Conservation (phyloP, 2,329 filamentous ascomycete species). For the Nemania abortiva region DNA sequence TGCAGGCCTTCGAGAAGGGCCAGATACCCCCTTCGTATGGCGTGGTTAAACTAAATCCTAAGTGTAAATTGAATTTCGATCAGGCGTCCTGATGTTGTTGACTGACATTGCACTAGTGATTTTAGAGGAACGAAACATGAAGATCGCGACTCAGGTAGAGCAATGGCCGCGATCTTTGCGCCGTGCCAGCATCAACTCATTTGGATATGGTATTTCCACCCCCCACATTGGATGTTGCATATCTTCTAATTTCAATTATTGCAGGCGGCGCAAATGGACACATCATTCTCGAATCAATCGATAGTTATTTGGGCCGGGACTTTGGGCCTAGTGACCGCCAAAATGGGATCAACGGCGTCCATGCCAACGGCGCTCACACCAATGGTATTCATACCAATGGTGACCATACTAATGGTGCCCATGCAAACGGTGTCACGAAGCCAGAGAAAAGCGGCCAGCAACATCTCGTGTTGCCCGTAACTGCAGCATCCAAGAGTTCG, state of each 20-base stretch:
- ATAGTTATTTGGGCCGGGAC: constrained; percentile 1
- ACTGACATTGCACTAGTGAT: background rate
- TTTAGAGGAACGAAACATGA: background rate
- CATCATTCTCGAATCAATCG: constrained; percentile 12
- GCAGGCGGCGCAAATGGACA: background rate
- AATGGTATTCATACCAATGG: background rate
- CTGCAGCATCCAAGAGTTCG: background rate
- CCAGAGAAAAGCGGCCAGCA: too few species aligned
- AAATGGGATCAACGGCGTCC: too few species aligned
- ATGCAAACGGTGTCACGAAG: too few species aligned
- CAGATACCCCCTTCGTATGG: constrained; percentile 33
- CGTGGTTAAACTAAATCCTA: background rate
- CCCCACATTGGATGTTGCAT: background rate
- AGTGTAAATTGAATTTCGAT: background rate
- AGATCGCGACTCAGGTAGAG: background rate
- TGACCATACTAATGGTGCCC: background rate
- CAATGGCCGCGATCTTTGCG: constrained; percentile 3
- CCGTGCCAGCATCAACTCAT: constrained; percentile 18
- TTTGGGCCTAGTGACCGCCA: too few species aligned
- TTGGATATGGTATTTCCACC: constrained; percentile 25
- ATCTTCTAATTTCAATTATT: too few species aligned
- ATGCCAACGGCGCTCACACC: too few species aligned
- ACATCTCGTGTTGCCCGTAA: background rate
- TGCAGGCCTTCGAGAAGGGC: constrained; percentile 30
- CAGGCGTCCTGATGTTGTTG: too few species aligned